Evolutionary conservation across 768 basidiomycete species (phyloP), one percentile per base, ranked within the genome.

Genomic region (Boletus subparvulus): DNA sequence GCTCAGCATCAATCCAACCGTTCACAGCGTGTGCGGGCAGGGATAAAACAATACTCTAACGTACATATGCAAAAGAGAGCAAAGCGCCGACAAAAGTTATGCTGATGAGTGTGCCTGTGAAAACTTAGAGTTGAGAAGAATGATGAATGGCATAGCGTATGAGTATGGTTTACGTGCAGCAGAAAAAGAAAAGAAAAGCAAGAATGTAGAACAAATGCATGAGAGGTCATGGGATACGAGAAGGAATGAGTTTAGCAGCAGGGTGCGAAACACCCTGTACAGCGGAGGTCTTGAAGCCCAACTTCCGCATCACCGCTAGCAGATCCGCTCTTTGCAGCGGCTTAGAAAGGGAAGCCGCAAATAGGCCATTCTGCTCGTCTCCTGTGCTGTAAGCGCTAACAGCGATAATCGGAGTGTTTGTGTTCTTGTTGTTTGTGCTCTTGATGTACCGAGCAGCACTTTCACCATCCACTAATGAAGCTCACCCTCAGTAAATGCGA

Each of bases 381-480:
- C 77, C 77, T 11, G 85, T 84, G 61, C 90, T 87, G 70, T 94
- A 94, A 33, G 92, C 92, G 68, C 91, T 95, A 49, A 96, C 86
- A 51, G 92, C 90, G 58, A 96, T 85, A 50, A 95, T 98, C 0
- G 96, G 96, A 12, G 94, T 95, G 63, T 83, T 87, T 49, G 89
- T 86, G 66, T 98, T 98, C 77, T 88, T 95, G 78, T 92, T 94
- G 71, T 92, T 93, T 17, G 95, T 98, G 63, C 88, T 94, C 77
- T 94, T 94, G 78, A 99, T 96, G 75, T 97, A 98, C 52, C 94
- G 83, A 12, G 97, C 95, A 35, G 97, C 97, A 62, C 91, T 88
- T 74, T 98, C 96, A 37, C 96, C 97, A 68, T 94, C 94, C 64
- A 98, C 93, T 85, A 70, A 70, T 9, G 19, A 39, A 53, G 53